A percentile compares a stretch with the other conserved stretches of the same genome.
phyloP scores from a whole-genome alignment of 306 rosid genomes.

The Rosa chinensis region DNA sequence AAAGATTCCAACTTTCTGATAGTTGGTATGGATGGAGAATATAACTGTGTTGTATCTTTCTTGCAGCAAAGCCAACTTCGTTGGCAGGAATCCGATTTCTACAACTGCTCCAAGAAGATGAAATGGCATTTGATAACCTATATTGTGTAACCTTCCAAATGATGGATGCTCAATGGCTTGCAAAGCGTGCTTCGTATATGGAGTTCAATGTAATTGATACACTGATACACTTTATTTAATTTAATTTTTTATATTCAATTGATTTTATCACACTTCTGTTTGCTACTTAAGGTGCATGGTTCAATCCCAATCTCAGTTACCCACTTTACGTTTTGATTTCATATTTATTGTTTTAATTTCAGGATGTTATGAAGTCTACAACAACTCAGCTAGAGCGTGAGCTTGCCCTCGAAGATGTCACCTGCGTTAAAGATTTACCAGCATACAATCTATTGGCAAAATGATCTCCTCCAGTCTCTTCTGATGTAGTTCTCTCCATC shows the following conservation, averaged over 20 bases:
- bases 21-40: not conserved
- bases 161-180: constrained; percentile 99
- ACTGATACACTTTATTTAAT: no score
- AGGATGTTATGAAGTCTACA: constrained; percentile 89
- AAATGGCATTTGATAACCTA: constrained; percentile 82
- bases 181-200: constrained; percentile 91
- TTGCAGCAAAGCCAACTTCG: constrained; percentile 66
- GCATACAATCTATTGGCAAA: constrained; percentile 75
- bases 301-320: not conserved
- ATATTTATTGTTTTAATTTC: not conserved
- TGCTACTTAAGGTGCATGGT: not conserved
- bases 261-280: not conserved
- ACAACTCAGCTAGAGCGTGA: constrained; percentile 86
- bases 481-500: not conserved
- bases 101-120: constrained; percentile 69
- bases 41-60: not conserved
- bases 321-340: not conserved
- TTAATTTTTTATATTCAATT: not conserved
- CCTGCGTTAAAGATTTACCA: constrained; percentile 72
- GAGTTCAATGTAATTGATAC: constrained; percentile 69
- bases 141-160: constrained; percentile 78
- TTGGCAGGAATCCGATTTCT: constrained; percentile 61
- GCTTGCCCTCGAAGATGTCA: constrained; percentile 84
- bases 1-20: not conserved
- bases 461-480: constrained; percentile 22